These are phyloP conservation scores for Martiniozyma asiatica DNA, from an alignment of 1,139 yeast species.

Conservation along the genomic window DNA sequence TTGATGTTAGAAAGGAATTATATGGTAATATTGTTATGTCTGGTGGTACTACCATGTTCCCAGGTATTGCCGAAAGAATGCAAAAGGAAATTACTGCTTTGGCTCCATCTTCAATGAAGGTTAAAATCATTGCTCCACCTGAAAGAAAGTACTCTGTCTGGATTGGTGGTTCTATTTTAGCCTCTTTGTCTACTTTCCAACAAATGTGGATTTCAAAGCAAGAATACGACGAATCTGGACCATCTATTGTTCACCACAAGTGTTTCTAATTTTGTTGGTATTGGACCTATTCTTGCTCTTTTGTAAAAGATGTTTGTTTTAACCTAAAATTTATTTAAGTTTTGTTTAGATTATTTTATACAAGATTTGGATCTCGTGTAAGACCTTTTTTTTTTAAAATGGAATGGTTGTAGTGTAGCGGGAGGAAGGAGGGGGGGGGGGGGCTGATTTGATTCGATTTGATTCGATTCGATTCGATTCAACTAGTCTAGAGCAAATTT, in stretches of 20 bases:
- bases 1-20: slow-evolving; percentile 97
- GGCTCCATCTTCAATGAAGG: slow-evolving; percentile 99
- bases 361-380: too few relatives aligned
- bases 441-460: too few relatives aligned
- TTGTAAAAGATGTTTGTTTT: too few relatives aligned
- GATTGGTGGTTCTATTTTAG: slow-evolving; percentile 99
- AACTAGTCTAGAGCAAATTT: too few relatives aligned
- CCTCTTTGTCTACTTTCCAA: slow-evolving; percentile 98
- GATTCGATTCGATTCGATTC: too few relatives aligned
- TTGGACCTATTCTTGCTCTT: too few relatives aligned
- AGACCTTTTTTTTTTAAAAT: too few relatives aligned
- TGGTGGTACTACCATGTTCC: slow-evolving; percentile 99
- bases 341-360: too few relatives aligned
- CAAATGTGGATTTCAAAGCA: slow-evolving; percentile 99
- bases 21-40: slow-evolving; percentile 99
- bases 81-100: slow-evolving; percentile 99
- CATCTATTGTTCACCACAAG: slow-evolving; percentile 99
- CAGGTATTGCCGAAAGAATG: slow-evolving; percentile 99
- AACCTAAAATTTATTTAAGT: too few relatives aligned
- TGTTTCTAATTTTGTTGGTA: too few relatives aligned
- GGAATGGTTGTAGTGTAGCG: too few relatives aligned
- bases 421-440: too few relatives aligned
- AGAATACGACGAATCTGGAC: slow-evolving; percentile 99
- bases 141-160: slow-evolving; percentile 99
- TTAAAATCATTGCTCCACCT: slow-evolving; percentile 98